These are phyloP conservation scores for Leptodontidium sp. DNA, from an alignment of 2,329 filamentous ascomycete genomes.

Conservation along the genomic window DNA sequence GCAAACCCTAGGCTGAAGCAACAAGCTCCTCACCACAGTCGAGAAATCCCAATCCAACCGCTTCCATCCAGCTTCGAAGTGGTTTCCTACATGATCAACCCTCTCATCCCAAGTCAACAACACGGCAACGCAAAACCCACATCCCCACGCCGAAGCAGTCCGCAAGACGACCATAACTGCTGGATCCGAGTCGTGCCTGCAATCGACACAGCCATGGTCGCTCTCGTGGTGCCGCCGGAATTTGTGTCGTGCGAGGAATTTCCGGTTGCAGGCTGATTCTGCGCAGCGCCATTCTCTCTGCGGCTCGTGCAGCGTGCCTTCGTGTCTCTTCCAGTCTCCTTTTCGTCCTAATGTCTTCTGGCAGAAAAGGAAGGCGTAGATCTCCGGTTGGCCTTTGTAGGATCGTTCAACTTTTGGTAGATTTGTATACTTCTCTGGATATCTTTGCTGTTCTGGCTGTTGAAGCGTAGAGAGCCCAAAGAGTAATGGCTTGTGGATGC, in stretches of 20 bases:
- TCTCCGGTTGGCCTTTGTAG: not conserved
- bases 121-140: not conserved
- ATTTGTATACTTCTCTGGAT: not conserved
- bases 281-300: slow-evolving; percentile 1
- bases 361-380: slow-evolving; percentile 1
- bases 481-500: not conserved
- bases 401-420: not conserved
- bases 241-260: slow-evolving; percentile 2
- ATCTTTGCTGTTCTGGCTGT: too few species aligned
- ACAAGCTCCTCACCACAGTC: not conserved
- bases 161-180: not conserved
- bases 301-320: not conserved
- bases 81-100: not conserved
- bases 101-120: slow-evolving; percentile 13
- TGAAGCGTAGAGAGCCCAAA: not conserved
- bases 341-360: slow-evolving; percentile 11
- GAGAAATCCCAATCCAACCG: slow-evolving; percentile 11
- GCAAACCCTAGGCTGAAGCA: not conserved
- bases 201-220: slow-evolving; percentile 9
- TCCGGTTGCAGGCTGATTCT: slow-evolving; percentile 4
- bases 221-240: slow-evolving; percentile 8
- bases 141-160: not conserved
- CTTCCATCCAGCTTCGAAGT: slow-evolving; percentile 5
- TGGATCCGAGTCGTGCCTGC: slow-evolving; percentile 10
- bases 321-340: slow-evolving; percentile 13